phyloP scores from a whole-genome alignment of 345 rosid species.

The Odontarrhena argentea region DNA sequence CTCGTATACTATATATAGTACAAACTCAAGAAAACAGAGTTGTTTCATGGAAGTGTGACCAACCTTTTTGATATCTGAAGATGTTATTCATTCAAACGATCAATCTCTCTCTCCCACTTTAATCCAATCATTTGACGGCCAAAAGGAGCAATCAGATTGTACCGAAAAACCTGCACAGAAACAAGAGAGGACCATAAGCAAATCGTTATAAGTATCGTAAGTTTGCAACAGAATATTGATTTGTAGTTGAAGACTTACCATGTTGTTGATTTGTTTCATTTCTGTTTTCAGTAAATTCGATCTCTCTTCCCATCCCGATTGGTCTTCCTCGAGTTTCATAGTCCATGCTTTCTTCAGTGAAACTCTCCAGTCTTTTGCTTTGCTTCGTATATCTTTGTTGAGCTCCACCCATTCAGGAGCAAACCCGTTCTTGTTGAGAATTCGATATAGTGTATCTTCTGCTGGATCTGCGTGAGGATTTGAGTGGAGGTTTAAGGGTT shows the following conservation, averaged over 20 bases:
- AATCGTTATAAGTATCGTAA: neutral
- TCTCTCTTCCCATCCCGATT: conserved; percentile 53
- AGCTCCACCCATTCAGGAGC: conserved; percentile 97
- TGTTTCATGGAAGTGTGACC: conserved; percentile 30
- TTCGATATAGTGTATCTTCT: conserved; percentile 78
- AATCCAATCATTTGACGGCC: conserved; percentile 89
- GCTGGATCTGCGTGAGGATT: conserved; percentile 93
- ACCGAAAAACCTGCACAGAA: conserved; percentile 66
- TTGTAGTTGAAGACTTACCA: conserved; percentile 47
- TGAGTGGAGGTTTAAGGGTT: conserved; percentile 64
- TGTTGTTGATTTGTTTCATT: conserved; percentile 66
- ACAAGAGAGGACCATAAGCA: conserved; percentile 14
- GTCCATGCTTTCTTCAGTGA: conserved; percentile 79
- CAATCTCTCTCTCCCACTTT: conserved; percentile 88
- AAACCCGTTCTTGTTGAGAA: conserved; percentile 77
- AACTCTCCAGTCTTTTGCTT: conserved; percentile 63
- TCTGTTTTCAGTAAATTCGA: conserved; percentile 54
- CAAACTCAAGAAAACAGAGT: conserved; percentile 23
- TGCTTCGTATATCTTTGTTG: conserved; percentile 74
- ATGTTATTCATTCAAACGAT: conserved; percentile 54
- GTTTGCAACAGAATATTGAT: neutral
- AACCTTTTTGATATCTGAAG: conserved; percentile 16
- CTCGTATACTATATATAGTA: conserved; percentile 27
- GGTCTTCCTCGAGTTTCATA: conserved; percentile 49
- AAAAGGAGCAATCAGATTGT: conserved; percentile 81